phyloP scores from a whole-genome alignment of 2,329 filamentous ascomycete species.

The Botryotinia convoluta region DNA sequence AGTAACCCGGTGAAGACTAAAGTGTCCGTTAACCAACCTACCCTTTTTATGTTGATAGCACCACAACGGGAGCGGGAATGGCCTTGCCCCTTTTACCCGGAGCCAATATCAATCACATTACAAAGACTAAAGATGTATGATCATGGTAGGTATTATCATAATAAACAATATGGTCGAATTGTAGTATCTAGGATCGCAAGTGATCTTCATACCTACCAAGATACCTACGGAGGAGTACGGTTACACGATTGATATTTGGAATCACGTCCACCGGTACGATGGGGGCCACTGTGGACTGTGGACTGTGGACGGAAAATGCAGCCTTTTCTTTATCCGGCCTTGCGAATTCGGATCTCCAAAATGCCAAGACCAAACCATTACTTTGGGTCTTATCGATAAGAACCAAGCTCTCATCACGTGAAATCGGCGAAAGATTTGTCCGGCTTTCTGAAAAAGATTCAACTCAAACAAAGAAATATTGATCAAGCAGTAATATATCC shows the following conservation, averaged over 20 bases:
- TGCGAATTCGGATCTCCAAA: not conserved
- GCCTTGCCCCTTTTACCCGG: not conserved
- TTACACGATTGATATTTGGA: not conserved
- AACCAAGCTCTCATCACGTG: not conserved
- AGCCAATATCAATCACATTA: not conserved
- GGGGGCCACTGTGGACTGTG: no score
- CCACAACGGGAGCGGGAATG: not conserved
- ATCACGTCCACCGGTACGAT: not conserved
- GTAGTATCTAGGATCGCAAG: not conserved
- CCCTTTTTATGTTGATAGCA: not conserved
- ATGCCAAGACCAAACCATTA: not conserved
- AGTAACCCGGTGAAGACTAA: not conserved
- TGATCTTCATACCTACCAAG: not conserved
- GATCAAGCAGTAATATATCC: not conserved
- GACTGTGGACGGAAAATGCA: not conserved
- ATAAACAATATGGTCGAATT: not conserved
- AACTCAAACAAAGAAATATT: slow-evolving; percentile 7
- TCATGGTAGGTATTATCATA: not conserved
- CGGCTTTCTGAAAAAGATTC: slow-evolving; percentile 11
- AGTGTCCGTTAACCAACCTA: not conserved
- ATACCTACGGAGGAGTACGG: not conserved
- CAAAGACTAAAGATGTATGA: not conserved
- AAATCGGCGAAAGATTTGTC: slow-evolving; percentile 12
- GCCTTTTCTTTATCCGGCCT: not conserved
- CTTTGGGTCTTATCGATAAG: slow-evolving; percentile 18